These are phyloP conservation scores for Penicillium sp. DNA, from an alignment of 2,329 filamentous ascomycete genomes.

Conservation along the genomic window DNA sequence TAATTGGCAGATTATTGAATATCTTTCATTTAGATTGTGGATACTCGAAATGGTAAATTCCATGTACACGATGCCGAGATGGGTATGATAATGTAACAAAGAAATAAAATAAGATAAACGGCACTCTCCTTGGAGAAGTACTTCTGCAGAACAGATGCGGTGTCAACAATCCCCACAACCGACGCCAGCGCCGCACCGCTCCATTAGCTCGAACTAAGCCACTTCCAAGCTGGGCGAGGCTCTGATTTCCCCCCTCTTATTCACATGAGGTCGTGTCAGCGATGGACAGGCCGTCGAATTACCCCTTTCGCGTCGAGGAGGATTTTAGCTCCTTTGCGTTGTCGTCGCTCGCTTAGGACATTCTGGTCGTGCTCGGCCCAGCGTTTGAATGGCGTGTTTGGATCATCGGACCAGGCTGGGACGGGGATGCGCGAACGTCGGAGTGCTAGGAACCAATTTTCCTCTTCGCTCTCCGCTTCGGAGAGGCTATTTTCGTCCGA, in stretches of 20 bases:
- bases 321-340: slow-evolving; percentile 32
- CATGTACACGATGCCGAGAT: not conserved
- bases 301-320: slow-evolving; percentile 39
- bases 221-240: not conserved
- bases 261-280: not conserved
- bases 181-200: slow-evolving; percentile 1
- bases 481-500: not conserved
- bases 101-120: too few species aligned
- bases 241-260: not conserved
- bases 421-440: slow-evolving; percentile 25
- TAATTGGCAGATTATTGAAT: too few species aligned
- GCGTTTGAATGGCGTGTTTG: slow-evolving; percentile 44
- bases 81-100: not conserved
- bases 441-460: slow-evolving; percentile 39
- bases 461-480: slow-evolving; percentile 17
- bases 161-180: not conserved
- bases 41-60: not conserved
- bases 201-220: not conserved
- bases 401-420: slow-evolving; percentile 37
- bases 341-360: slow-evolving; percentile 32
- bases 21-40: not conserved
- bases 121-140: too few species aligned
- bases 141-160: not conserved
- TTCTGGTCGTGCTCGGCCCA: slow-evolving; percentile 42
- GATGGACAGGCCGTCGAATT: slow-evolving; percentile 26